Evolutionary conservation across 441 rosid species (phyloP).

Genomic region (Gossypium trilobum): DNA sequence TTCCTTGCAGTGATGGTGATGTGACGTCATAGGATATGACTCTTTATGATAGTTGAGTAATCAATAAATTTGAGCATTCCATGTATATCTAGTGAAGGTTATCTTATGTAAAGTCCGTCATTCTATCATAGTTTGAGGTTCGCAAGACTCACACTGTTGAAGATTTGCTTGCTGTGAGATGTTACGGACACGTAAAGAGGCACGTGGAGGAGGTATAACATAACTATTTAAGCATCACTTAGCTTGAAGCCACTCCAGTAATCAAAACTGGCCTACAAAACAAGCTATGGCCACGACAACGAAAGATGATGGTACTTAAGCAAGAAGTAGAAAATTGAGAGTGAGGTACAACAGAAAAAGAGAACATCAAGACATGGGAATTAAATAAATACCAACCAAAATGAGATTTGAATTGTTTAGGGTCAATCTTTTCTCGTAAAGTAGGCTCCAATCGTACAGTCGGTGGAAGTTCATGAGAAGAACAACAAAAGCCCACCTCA

Average conservation of each 20-base stretch:
- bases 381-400: not conserved
- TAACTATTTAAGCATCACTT: not conserved
- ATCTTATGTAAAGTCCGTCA: too few relatives aligned
- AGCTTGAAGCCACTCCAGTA: not conserved
- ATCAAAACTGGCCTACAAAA: not conserved
- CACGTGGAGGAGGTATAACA: too few relatives aligned
- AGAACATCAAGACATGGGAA: not conserved
- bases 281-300: not conserved
- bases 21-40: too few relatives aligned
- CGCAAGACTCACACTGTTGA: too few relatives aligned
- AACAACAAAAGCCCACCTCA: slow-evolving; percentile 14
- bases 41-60: too few relatives aligned
- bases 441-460: not conserved
- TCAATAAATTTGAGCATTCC: too few relatives aligned
- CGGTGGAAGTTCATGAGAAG: slow-evolving; percentile 10
- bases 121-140: too few relatives aligned
- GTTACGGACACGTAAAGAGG: too few relatives aligned
- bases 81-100: too few relatives aligned
- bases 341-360: not conserved
- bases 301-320: not conserved
- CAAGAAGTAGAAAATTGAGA: not conserved
- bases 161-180: too few relatives aligned
- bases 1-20: too few relatives aligned
- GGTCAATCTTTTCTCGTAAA: not conserved
- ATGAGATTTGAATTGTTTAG: not conserved